Evolutionary conservation across 2,329 filamentous ascomycete species (phyloP), one percentile per base, ranked within the genome.

Genomic region (Neofusicoccum laricinum): DNA sequence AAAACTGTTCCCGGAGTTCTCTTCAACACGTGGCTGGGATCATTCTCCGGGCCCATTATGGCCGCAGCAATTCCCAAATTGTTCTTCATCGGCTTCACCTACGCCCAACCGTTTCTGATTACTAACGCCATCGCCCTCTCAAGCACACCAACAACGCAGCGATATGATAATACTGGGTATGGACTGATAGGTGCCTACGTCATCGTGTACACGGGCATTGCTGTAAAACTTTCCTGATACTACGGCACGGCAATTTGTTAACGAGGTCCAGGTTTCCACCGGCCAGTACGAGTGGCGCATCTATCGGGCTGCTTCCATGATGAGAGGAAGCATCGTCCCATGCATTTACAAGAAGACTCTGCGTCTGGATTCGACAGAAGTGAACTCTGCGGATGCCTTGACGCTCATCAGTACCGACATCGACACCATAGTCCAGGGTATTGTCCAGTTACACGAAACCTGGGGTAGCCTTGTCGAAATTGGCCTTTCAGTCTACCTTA

Each of bases 261-360:
- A 61, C 4, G 10, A 15, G 4, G 25, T 49, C 7, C 55, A 79
- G 78, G 61, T 79, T 12, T 71, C 73, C 8, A 79, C 77, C 69
- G 76, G 75, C 7, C 19, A 66, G 32, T 67, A 66, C 38, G 57
- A 40, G 57, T 57, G 65, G 55, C 51, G 30, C 14, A 48, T 34
- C 19, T 63, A 64, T 21, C 43, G 64, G n/a, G 64, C 61, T 21
- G 41, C 65, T 30, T 79, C 78, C 10, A 78, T 80, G 73, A 71
- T 80, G 8, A 72, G 81, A 40, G 78, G 78, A 10, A 76, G 72
- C 0, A 68, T 82, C 7, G 73, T 82, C n/a, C 79, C 81, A 0
- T 72, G 85, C 6, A 64, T 87, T 1, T 86, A 82, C 68, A 77
- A 78, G 17, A 82, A 82, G 67, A 82, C 80, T 0, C 17, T 48